Evolutionary conservation across 495 filamentous ascomycete genomes (phyloP).

Genomic region (Talaromyces adpressus): DNA sequence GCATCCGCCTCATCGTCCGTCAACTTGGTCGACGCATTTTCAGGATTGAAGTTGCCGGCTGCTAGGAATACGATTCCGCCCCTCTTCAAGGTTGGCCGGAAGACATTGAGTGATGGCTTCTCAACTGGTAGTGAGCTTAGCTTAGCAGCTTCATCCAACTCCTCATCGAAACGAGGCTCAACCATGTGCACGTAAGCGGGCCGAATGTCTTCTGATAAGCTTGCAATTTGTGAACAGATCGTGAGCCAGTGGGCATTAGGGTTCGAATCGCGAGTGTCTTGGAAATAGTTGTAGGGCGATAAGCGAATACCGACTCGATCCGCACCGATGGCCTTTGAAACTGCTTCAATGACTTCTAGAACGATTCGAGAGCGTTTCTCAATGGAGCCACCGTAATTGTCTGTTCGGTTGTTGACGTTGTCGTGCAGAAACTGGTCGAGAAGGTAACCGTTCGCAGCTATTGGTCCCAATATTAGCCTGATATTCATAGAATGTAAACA

Average conservation of each 20-base stretch:
- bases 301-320: conserved; percentile 57
- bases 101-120: conserved; percentile 23
- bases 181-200: conserved; percentile 37
- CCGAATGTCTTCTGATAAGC: conserved; percentile 14
- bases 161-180: conserved; percentile 39
- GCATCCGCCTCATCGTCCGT: conserved; percentile 17
- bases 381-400: conserved; percentile 61
- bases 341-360: conserved; percentile 56
- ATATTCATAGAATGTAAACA: not conserved
- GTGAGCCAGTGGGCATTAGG: conserved; percentile 21
- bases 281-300: conserved; percentile 57
- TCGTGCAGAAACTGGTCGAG: conserved; percentile 69
- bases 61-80: conserved; percentile 25
- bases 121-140: conserved; percentile 19
- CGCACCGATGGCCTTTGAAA: conserved; percentile 56
- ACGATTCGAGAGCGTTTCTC: conserved; percentile 63
- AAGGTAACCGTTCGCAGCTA: conserved; percentile 50
- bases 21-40: conserved; percentile 21
- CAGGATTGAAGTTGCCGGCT: conserved; percentile 23
- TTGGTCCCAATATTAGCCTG: not conserved
- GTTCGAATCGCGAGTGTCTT: conserved; percentile 46
- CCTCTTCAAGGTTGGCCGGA: conserved; percentile 21
- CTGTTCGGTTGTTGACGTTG: conserved; percentile 53
- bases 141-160: conserved; percentile 37
- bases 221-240: conserved; percentile 22